Evolutionary conservation across 75 land plant genomes (phyloP).

Genomic region (Pseudotsuga menziesii): DNA sequence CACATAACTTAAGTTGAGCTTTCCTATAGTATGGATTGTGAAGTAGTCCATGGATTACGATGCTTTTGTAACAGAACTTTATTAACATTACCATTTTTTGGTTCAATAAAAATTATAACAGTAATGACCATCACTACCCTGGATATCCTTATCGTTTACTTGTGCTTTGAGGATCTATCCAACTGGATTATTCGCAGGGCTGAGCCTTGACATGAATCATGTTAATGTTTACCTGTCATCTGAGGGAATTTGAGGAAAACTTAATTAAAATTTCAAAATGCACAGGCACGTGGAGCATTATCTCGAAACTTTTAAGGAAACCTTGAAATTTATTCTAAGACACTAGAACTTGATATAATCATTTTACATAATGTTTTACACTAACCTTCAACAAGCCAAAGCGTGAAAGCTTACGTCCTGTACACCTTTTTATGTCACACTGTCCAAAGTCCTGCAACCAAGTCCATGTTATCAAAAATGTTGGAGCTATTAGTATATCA

Average conservation of each 20-base stretch:
- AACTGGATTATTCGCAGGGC: no score
- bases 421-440: slow-evolving; percentile 89
- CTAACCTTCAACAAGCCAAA: slow-evolving; percentile 74
- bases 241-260: neutral
- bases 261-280: neutral
- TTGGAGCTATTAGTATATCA: neutral
- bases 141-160: no score
- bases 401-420: slow-evolving; percentile 91
- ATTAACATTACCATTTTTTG: no score
- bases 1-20: no score
- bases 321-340: neutral
- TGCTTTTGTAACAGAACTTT: no score
- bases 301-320: neutral
- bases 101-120: no score
- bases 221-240: neutral
- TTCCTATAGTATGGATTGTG: no score
- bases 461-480: neutral
- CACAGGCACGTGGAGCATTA: neutral
- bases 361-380: slow-evolving; percentile 13
- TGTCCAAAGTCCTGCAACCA: slow-evolving; percentile 85
- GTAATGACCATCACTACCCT: no score
- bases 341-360: neutral
- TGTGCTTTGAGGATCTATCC: no score
- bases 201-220: neutral
- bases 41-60: no score